phyloP scores from a whole-genome alignment of 1,139 yeast genomes.

The Pichia sp. region DNA sequence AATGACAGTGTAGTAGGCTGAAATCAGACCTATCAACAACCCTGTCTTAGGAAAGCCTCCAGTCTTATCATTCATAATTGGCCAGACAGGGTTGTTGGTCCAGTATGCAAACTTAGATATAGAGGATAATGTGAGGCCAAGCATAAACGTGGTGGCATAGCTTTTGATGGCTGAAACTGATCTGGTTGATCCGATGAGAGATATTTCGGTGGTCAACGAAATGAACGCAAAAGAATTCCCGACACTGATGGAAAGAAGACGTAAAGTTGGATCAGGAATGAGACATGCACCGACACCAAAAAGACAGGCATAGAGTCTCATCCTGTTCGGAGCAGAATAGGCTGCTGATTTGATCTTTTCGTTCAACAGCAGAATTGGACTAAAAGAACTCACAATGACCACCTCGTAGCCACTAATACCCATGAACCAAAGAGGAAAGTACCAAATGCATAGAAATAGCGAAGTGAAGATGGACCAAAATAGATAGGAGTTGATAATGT shows the following conservation, averaged over 20 bases:
- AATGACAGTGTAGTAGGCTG: conserved; percentile 52
- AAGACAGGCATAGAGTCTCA: conserved; percentile 55
- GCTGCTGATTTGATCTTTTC: conserved; percentile 48
- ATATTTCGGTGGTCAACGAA: conserved; percentile 53
- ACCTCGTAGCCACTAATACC: conserved; percentile 95
- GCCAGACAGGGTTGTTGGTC: conserved; percentile 95
- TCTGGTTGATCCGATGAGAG: conserved; percentile 40
- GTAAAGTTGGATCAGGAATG: conserved; percentile 59
- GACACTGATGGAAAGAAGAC: conserved; percentile 60
- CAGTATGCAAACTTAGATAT: conserved; percentile 70
- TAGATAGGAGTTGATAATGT: conserved; percentile 56
- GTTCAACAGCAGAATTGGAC: conserved; percentile 45
- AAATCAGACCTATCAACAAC: conserved; percentile 57
- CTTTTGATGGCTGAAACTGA: conserved; percentile 42
- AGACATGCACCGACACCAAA: conserved; percentile 76
- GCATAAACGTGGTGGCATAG: conserved; percentile 56
- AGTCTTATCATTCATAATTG: conserved; percentile 78
- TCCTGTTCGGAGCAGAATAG: conserved; percentile 42
- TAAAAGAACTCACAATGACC: conserved; percentile 50
- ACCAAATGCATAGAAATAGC: conserved; percentile 85
- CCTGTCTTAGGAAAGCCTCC: conserved; percentile 86
- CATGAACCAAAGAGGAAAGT: conserved; percentile 97
- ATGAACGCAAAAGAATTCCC: conserved; percentile 66
- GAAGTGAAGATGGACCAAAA: conserved; percentile 86
- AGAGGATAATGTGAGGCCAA: conserved; percentile 72